Base-by-base conservation (phyloP, 2,329 filamentous ascomycete species). In the Rutstroemia sp. region DNA sequence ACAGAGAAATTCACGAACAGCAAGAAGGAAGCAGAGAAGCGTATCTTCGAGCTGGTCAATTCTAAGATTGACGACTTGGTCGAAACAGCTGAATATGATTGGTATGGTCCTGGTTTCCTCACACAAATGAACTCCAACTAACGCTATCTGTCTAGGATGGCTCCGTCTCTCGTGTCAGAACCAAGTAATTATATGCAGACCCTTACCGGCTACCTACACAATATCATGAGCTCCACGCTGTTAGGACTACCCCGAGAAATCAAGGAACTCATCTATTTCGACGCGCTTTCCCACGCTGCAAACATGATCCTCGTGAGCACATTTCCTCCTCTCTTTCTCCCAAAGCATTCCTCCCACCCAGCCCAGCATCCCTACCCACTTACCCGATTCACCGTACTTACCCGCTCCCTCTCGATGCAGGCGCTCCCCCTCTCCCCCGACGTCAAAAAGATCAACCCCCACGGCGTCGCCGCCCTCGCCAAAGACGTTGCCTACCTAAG, bases 31-130 rank as follows among this genome's bases (percentile, higher is more conserved):
- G 94, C 94, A 0, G 92, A 96, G 69, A 96, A 96, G 73, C 87
- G 95, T 37, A 97, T 99, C 57, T 99, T 99, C 68, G 95, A 99
- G 73, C 81, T 99, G 0, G 94, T 99, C 61, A 97, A 99, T 74
- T 95, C 89, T 57, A 99, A 99, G 75, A 97, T 99, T 65, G 92
- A 97, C 68, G 94, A 99, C 69, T 80, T 99, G 10, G 88, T 99
- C 54, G 92, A 96, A 66, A 97, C 92, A 0, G 92, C 94, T 34
- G 94, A 99, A 72, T 99, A 99, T 69, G 90, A 97, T 71, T 99
- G 94, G 87, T 85, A 73, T 54, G 73, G 61, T 30, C 18, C 16
- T 9, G 9, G 10, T 7, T n/a, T n/a, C 37, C 14, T 23, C 9
- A 16, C 16, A 3, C 46, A 46, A 23, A 54, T 6, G 12, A 7